Base-by-base conservation (phyloP, 768 basidiomycete species). In the Rhizopogon rudus region DNA sequence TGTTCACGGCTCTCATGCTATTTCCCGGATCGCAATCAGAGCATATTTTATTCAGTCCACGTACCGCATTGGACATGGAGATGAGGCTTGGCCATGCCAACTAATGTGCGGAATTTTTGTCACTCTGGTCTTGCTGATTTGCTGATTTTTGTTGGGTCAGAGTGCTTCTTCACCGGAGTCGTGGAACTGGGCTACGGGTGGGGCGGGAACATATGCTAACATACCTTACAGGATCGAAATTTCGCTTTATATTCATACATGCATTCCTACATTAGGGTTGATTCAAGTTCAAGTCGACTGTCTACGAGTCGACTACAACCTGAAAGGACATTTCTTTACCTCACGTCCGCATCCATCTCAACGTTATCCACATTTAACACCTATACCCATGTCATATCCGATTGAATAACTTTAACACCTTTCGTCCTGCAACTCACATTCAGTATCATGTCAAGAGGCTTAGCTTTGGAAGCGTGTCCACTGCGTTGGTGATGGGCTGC, bases 401-500 rank as follows among this genome's bases (percentile, higher is more conserved):
- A 25, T 25, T 25, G 25, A 25, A 25, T 25, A 48, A 78, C 52
- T 40, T 64, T 54, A 25, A 75, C 52, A 1, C 65, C 60, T 50
- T 62, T 70, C 46, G 62, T 50, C 14, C 57, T 33, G 57, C 77
- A 79, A 39, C 44, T 61, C 17, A 51, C 51, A 46, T 61, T 53
- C 37, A 76, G 52, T 17, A 14, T 51, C 25, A 76, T 0, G 68
- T 75, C n/a, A 80, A 50, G 44, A 72, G 44, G 28, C 65, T 67
- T 54, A 79, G 52, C 2, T 57, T 67, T 3, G 74, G 75, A 5
- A 76, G 25, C 25, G 25, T 3, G 25, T 25, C 25, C 25, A 5
- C 25, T 25, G 25, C 25, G 25, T 25, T 5, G 25, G 4, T 25
- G 4, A 25, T 25, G 25, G 25, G 25, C 25, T 25, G 25, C 25